Percentiles rank a stretch among this genome's conserved stretches.
phyloP scores from a whole-genome alignment of 805 yeast genomes.

The Starmerella asiatica region DNA sequence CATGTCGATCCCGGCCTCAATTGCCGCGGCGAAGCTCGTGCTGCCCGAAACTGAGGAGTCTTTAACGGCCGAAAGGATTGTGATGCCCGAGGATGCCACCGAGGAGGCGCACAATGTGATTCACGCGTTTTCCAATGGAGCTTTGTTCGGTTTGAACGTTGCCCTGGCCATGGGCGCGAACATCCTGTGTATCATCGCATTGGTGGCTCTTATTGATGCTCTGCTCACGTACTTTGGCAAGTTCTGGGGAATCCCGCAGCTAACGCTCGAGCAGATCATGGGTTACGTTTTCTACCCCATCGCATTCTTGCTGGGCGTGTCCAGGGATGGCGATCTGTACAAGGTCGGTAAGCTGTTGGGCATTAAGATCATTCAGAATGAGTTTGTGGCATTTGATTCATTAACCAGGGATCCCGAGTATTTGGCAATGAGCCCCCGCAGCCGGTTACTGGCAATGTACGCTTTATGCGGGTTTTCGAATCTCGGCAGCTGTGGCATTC shows the following conservation, averaged over 20 bases:
- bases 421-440: constrained; percentile 37
- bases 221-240: constrained; percentile 47
- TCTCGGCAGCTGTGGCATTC: constrained; percentile 48
- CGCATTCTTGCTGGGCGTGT: constrained; percentile 45
- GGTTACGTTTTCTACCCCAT: constrained; percentile 49
- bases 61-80: constrained; percentile 36
- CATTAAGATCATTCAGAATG: constrained; percentile 47
- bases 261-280: constrained; percentile 42
- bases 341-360: constrained; percentile 41
- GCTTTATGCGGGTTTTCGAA: constrained; percentile 53
- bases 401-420: constrained; percentile 33
- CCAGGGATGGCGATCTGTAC: constrained; percentile 37
- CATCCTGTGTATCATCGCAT: constrained; percentile 47
- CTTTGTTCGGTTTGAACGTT: constrained; percentile 42
- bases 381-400: constrained; percentile 40
- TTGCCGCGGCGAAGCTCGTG: constrained; percentile 47
- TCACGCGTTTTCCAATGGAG: constrained; percentile 48
- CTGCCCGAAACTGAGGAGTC: constrained; percentile 47
- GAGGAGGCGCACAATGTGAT: constrained; percentile 37
- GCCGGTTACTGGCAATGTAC: constrained; percentile 44
- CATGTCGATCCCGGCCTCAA: constrained; percentile 53
- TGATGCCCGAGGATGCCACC: constrained; percentile 36
- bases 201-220: constrained; percentile 44
- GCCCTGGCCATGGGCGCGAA: constrained; percentile 47
- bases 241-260: constrained; percentile 43